phyloP scores from a whole-genome alignment of 495 filamentous ascomycete genomes.

The Trypethelium eluteriae region DNA sequence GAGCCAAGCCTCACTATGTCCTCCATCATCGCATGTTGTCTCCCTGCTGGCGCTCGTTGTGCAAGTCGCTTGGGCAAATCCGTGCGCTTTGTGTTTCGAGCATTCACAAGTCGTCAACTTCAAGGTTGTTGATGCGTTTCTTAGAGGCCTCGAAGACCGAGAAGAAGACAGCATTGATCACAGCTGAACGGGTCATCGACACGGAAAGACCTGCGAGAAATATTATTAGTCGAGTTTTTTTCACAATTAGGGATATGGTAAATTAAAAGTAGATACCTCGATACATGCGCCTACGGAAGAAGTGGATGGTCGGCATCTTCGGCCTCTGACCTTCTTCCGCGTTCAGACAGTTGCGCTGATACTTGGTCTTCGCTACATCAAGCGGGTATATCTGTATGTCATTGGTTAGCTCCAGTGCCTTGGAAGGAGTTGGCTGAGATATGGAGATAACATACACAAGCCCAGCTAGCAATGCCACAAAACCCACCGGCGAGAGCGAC shows the following conservation, averaged over 20 bases:
- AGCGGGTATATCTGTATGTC: slow-evolving; percentile 57
- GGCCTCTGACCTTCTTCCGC: slow-evolving; percentile 50
- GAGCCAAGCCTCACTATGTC: background rate
- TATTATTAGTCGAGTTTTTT: background rate
- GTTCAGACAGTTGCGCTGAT: slow-evolving; percentile 70
- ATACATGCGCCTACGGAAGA: slow-evolving; percentile 68
- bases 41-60: background rate
- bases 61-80: background rate
- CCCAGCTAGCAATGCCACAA: slow-evolving; percentile 76
- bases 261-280: slow-evolving; percentile 32
- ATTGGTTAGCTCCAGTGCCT: slow-evolving; percentile 9
- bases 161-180: slow-evolving; percentile 72
- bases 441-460: slow-evolving; percentile 51
- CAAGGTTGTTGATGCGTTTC: slow-evolving; percentile 56
- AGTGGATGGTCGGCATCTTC: slow-evolving; percentile 58
- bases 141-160: slow-evolving; percentile 70
- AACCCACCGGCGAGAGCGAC: slow-evolving; percentile 67
- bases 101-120: slow-evolving; percentile 29
- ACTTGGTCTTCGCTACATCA: slow-evolving; percentile 75
- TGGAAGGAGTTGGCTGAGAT: background rate
- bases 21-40: background rate
- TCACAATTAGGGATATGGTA: background rate
- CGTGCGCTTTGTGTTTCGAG: background rate
- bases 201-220: slow-evolving; percentile 57
- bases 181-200: slow-evolving; percentile 66